phyloP scores from a whole-genome alignment of 768 basidiomycete species.

The Sistotremastrum niveocremeum region DNA sequence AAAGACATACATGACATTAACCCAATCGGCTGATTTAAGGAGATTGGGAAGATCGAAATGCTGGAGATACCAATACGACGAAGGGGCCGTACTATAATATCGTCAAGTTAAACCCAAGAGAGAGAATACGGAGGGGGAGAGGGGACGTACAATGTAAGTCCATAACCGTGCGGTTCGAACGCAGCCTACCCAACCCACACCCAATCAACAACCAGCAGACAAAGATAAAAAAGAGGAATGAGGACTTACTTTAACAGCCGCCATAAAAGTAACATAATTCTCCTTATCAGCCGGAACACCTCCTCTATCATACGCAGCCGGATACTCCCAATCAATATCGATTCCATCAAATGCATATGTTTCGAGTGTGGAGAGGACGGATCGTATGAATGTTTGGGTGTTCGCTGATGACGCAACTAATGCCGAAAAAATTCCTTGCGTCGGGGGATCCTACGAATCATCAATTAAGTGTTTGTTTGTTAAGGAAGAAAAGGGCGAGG shows the following conservation, averaged over 20 bases:
- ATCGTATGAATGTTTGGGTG: not conserved
- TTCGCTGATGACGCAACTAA: not conserved
- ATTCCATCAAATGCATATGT: constrained; percentile 1
- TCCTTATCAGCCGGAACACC: constrained; percentile 3
- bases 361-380: not conserved
- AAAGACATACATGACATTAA: constrained; percentile 1
- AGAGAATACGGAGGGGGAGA: too few relatives aligned
- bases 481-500: not conserved
- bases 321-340: constrained; percentile 3
- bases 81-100: not conserved
- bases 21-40: constrained; percentile 2
- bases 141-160: not conserved
- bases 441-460: not conserved
- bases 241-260: not conserved
- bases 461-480: not conserved
- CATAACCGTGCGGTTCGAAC: not conserved
- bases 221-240: too few relatives aligned
- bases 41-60: constrained; percentile 4
- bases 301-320: constrained; percentile 3
- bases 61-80: constrained; percentile 6
- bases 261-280: constrained; percentile 3
- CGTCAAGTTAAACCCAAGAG: too few relatives aligned
- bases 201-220: too few relatives aligned
- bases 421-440: not conserved
- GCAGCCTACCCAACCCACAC: too few relatives aligned